These are phyloP conservation scores for Penicillium diatomitis DNA, from an alignment of 495 filamentous ascomycete genomes.

Conservation along the genomic window DNA sequence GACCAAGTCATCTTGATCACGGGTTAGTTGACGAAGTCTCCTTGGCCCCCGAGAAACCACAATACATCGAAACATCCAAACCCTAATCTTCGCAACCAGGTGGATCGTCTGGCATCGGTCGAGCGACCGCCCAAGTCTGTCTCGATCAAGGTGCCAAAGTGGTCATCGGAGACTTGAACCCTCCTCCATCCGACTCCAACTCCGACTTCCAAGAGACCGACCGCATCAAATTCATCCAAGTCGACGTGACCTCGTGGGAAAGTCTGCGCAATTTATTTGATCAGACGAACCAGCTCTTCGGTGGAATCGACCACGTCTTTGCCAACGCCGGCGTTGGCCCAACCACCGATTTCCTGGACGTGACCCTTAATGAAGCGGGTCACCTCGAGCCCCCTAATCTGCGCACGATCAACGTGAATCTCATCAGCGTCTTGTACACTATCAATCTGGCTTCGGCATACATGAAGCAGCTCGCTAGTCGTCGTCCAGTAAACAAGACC, in stretches of 20 bases:
- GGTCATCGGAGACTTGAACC: conserved; percentile 31
- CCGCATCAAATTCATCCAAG: conserved; percentile 19
- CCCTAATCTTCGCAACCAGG: conserved; percentile 17
- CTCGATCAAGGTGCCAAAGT: conserved; percentile 37
- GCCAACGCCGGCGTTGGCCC: conserved; percentile 41
- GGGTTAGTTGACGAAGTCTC: conserved; percentile 16
- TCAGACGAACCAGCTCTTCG: conserved; percentile 24
- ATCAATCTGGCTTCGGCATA: conserved; percentile 28
- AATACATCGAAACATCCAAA: too few species aligned
- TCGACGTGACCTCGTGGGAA: conserved; percentile 35
- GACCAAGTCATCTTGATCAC: conserved; percentile 42
- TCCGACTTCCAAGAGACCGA: conserved; percentile 14
- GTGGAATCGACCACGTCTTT: conserved; percentile 42
- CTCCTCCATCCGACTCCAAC: conserved; percentile 13
- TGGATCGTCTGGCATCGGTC: conserved; percentile 42
- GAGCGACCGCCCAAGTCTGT: conserved; percentile 36
- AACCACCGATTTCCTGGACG: conserved; percentile 27
- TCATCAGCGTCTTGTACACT: conserved; percentile 34
- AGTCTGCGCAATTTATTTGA: conserved; percentile 33
- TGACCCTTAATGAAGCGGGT: conserved; percentile 30
- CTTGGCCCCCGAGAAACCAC: too few species aligned
- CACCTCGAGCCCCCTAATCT: conserved; percentile 32
- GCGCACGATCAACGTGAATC: conserved; percentile 33
- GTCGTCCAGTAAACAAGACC: conserved; percentile 8
- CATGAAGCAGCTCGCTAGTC: conserved; percentile 15